These are phyloP conservation scores for Daedaleopsis sinensis DNA, from an alignment of 768 basidiomycete genomes.

Conservation along the genomic window DNA sequence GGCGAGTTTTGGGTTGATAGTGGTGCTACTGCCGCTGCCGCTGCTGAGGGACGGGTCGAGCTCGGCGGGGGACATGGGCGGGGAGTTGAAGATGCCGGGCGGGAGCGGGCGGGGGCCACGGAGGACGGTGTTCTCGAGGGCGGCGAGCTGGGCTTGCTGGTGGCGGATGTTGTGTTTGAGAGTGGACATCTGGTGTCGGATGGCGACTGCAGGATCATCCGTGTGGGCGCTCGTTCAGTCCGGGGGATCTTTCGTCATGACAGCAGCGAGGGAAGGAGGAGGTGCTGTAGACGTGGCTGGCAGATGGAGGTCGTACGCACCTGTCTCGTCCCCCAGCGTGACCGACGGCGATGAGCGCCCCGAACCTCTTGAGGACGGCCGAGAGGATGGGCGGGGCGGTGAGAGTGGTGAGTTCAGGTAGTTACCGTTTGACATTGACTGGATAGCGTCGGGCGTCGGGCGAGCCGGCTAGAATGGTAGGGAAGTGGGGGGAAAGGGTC, in stretches of 20 bases:
- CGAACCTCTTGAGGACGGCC: conserved; percentile 54
- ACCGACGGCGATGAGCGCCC: conserved; percentile 56
- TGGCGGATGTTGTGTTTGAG: conserved; percentile 83
- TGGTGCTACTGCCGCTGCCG: conserved; percentile 23
- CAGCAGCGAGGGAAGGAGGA: background rate
- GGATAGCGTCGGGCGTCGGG: background rate
- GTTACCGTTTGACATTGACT: conserved; percentile 19
- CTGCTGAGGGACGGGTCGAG: conserved; percentile 19
- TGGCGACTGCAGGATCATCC: conserved; percentile 51
- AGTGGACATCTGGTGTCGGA: conserved; percentile 79
- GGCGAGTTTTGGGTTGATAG: conserved; percentile 45
- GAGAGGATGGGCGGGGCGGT: conserved; percentile 41
- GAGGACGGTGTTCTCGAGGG: conserved; percentile 68
- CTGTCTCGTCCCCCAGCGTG: conserved; percentile 61
- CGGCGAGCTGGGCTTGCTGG: conserved; percentile 78
- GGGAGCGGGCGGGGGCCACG: conserved; percentile 66
- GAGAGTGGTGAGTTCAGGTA: conserved; percentile 35
- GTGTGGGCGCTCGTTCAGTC: conserved; percentile 2
- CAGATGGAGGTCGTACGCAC: conserved; percentile 43
- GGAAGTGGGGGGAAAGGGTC: background rate
- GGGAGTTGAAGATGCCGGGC: conserved; percentile 40
- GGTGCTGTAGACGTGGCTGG: background rate
- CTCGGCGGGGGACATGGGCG: conserved; percentile 41
- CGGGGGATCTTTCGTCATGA: background rate
- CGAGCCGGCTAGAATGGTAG: background rate